A percentile compares a stretch with the other conserved stretches of the same genome.
Conservation (phyloP, 2,329 filamentous ascomycete species). For the Trichothecium sympodiale region DNA sequence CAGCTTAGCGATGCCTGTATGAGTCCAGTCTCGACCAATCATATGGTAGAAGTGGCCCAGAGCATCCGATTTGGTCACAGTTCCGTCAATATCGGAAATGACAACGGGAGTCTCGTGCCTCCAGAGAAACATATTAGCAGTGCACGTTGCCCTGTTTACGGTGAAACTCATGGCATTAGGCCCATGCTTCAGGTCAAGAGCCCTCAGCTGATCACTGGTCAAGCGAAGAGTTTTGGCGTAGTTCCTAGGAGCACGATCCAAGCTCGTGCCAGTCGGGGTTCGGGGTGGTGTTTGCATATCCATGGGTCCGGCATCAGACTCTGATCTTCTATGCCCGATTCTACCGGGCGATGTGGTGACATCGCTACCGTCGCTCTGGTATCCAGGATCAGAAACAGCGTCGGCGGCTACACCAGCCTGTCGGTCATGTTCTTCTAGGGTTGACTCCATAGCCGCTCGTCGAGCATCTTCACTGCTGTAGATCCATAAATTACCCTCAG, state of each 20-base stretch:
- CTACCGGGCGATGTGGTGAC: constrained; percentile 34
- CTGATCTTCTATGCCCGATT: constrained; percentile 48
- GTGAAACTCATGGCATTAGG: constrained; percentile 92
- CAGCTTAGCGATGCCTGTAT: constrained; percentile 89
- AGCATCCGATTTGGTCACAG: constrained; percentile 95
- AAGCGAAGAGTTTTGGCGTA: constrained; percentile 94
- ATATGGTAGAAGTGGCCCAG: constrained; percentile 90
- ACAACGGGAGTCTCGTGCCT: constrained; percentile 83
- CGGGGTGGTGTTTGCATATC: constrained; percentile 54
- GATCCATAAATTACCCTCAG: constrained; percentile 97
- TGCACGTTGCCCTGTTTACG: constrained; percentile 87
- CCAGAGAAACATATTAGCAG: constrained; percentile 91
- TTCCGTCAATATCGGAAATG: constrained; percentile 97
- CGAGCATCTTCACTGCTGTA: constrained; percentile 97
- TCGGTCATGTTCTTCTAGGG: constrained; percentile 31
- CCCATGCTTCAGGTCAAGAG: constrained; percentile 70
- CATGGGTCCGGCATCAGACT: constrained; percentile 50
- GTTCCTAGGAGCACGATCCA: constrained; percentile 60
- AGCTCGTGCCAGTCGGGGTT: constrained; percentile 56
- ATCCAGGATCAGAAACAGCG: constrained; percentile 83
- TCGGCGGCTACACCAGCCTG: constrained; percentile 53
- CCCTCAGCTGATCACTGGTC: constrained; percentile 90
- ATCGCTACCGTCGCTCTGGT: constrained; percentile 80
- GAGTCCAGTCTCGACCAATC: constrained; percentile 97
- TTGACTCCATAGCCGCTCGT: constrained; percentile 61